These are phyloP conservation scores for Pleurotus salmoneostramineus DNA, from an alignment of 768 basidiomycete genomes.

Conservation along the genomic window DNA sequence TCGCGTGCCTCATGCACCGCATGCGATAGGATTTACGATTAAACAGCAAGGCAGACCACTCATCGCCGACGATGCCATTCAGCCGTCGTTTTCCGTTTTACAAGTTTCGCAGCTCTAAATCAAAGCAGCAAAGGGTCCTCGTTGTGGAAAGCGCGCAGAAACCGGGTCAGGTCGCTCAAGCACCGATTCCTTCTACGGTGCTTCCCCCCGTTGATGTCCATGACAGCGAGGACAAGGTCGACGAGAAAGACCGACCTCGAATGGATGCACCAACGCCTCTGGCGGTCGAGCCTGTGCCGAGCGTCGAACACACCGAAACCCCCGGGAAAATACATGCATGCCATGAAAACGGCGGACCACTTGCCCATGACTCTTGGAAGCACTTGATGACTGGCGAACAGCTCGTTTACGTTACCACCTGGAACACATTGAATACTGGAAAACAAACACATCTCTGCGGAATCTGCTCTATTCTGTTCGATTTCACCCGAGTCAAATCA, in stretches of 20 bases:
- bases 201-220: too few relatives aligned
- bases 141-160: background rate
- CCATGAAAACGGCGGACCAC: background rate
- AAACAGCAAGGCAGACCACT: too few relatives aligned
- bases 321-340: background rate
- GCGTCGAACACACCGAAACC: background rate
- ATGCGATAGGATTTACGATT: too few relatives aligned
- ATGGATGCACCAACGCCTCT: background rate
- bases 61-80: background rate
- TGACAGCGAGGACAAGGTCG: too few relatives aligned
- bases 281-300: background rate
- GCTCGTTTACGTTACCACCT: background rate
- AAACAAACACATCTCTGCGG: background rate
- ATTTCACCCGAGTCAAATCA: background rate
- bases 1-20: too few relatives aligned
- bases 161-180: background rate
- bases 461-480: background rate
- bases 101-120: background rate
- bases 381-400: background rate
- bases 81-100: background rate
- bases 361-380: background rate
- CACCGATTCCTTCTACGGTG: background rate
- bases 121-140: too few relatives aligned
- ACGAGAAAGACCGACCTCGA: too few relatives aligned
- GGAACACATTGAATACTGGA: background rate